Base-by-base conservation (phyloP, 2,329 filamentous ascomycete species). In the Aureobasidium leucospermi region DNA sequence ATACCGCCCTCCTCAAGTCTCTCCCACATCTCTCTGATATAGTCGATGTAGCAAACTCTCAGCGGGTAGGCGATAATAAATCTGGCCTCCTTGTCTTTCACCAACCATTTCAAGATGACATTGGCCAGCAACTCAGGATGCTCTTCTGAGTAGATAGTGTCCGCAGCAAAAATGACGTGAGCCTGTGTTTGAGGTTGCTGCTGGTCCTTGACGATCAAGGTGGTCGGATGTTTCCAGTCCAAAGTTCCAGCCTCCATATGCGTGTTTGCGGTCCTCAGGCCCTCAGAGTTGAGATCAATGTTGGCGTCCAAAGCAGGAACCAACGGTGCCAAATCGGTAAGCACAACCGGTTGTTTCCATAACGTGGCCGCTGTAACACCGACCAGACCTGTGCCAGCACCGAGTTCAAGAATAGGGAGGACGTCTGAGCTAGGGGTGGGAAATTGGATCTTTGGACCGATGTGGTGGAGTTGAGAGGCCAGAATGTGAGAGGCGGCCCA, bases 31-130 rank as follows among this genome's bases (percentile, higher is more conserved):
- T 75, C 73, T 28, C 75, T 66, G 19, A 76, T 72, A 57, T 74
- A 68, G 49, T 76, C 74, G n/a, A 77, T 65, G 61, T 77, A 76
- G 11, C 71, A 71, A 6, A 74, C 70, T 13, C 75, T 65, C 58
- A 75, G 62, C 4, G 75, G 67, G 61, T 75, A 76, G 41, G 71
- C 72, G 34, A 76, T 68, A 13, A 77, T 64, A 4, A 74, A 66
- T 46, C 74, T 63, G 16, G 74, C 66, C 3, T 66, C 62, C 13
- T 62, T 46, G 13, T 65, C 63, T 6, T 56, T 62, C 9, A 67
- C 62, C 10, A 78, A 65, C 72, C 75, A 75, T 5, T 64, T 63
- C 19, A 66, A 49, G n/a, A 76, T 69, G 2, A 71, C 70, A 16
- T 67, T 64, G 3, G 67, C 65, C 3, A 77, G 65, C 41, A 77